A percentile compares a stretch with the other conserved stretches of the same genome.
Evolutionary conservation across 495 filamentous ascomycete genomes (phyloP).

Genomic region (Aspergillus homomorphus): DNA sequence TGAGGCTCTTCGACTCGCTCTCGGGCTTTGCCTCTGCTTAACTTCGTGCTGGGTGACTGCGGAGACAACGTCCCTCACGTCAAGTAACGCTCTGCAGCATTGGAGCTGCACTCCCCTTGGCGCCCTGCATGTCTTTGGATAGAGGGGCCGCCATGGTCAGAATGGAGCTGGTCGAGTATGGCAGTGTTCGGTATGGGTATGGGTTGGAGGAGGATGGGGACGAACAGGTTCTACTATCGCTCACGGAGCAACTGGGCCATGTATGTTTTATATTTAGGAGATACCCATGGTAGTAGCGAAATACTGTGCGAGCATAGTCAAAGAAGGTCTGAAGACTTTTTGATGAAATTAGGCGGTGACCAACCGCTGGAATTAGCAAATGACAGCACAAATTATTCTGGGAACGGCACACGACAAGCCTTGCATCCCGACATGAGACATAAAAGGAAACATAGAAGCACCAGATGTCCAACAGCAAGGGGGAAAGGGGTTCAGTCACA

Average conservation of each 20-base stretch:
- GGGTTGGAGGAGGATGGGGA: neutral
- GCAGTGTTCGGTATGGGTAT: constrained; percentile 6
- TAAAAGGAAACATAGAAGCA: constrained; percentile 4
- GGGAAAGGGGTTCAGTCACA: neutral
- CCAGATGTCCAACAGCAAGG: neutral
- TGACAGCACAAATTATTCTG: constrained; percentile 9
- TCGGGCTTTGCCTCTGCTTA: neutral
- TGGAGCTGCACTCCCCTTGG: neutral
- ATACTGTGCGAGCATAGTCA: constrained; percentile 10
- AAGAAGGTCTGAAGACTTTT: constrained; percentile 10
- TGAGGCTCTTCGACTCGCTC: neutral
- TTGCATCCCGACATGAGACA: constrained; percentile 6
- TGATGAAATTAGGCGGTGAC: constrained; percentile 9
- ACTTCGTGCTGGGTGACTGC: no score
- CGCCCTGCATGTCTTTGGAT: neutral
- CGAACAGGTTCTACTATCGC: constrained; percentile 12
- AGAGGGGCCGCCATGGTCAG: neutral
- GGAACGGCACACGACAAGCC: constrained; percentile 2
- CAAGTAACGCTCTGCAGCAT: neutral
- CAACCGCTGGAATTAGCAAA: constrained; percentile 10
- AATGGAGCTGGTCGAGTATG: neutral
- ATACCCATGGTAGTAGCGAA: constrained; percentile 28
- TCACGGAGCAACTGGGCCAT: constrained; percentile 15
- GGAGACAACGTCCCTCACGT: neutral
- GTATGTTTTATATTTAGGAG: constrained; percentile 25